Evolutionary conservation across 2,329 filamentous ascomycete species (phyloP), one percentile per base, ranked within the genome.

Genomic region (Spiromastix sp.): DNA sequence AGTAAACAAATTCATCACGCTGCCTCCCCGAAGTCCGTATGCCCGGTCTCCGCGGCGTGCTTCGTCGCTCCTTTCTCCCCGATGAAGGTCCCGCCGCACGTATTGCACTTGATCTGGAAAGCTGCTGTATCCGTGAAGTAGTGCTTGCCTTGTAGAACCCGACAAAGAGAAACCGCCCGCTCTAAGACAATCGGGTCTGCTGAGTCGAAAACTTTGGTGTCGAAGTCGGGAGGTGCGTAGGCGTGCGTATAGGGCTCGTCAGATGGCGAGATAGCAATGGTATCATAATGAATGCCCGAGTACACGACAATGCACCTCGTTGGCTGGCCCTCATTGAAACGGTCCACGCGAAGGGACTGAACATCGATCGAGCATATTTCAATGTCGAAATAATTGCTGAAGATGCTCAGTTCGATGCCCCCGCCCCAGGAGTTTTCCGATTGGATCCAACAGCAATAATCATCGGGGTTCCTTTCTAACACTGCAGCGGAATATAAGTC

Each of bases 241-340:
- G 74, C 62, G 39, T 64, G 68, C 29, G 65, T 68, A 46, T 68
- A 67, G 3, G 73, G 75, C 45, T 60, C 70, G 43, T 68, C 71
- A 15, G 68, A 77, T 25, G 72, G 75, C 12, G 77, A 79, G 45
- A 93, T 75, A 1, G 83, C 85, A 40, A 95, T 79, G 5, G 84
- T 80, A 58, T 95, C 89, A 60, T 95, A 95, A 56, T 95, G 87
- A 33, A 95, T 91, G 2, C 86, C 86, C 0, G 82, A 89, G 60
- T 94, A 95, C 0, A 94, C 79, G 16, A 95, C 66, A 17, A 94
- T 77, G 50, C 84, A 87, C 5, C 85, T 71, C 26, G 71, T 73
- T 21, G 64, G 57, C 35, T 74, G 73, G 1, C 77, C 76, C 52
- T 91, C 83, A 45, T 93, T 93, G 60, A 89, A 93, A 4, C 73